Base-by-base conservation (phyloP, 768 basidiomycete genomes). In the Macrolepiota fuliginosa region DNA sequence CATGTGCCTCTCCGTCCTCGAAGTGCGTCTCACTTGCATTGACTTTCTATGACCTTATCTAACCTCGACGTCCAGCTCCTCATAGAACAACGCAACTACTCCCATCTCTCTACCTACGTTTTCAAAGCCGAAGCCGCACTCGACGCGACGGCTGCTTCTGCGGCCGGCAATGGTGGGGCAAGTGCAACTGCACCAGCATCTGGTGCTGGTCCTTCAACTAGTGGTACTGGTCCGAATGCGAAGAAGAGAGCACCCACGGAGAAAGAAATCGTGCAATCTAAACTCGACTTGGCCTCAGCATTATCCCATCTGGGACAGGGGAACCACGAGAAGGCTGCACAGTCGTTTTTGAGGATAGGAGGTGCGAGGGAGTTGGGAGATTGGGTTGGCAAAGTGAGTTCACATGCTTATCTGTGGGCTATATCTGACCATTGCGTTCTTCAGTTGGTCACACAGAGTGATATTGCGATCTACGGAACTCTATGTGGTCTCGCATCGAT, bases 91-190 rank as follows among this genome's bases (percentile, higher is more conserved):
- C 80, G 85, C 62, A 93, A 92, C 72, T 95, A 94, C 72, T 77
- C 90, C 2, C 92, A 94, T 68, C 83, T 97, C 37, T 82, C 90
- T 7, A 94, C 91, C n/a, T 96, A 97, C 70, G 87, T 97, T 29
- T 93, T 90, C 83, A 97, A 97, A 74, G 94, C 94, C n/a, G 95
- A 97, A 63, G 88, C 92, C 0, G 91, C 93, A 0, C 79, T 97
- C 25, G 94, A 96, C 42, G 84, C 86, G 2, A 73, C 83, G 1
- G 65, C 76, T 1, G 73, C 75, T 1, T 70, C 77, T 13, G 65
- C 72, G 10, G 64, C 73, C 17, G 25, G 19, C 12, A 51, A 51
- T 37, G 62, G 66, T 55, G 63, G 68, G 15, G 54, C 65, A 10
- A 40, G 63, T 15, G 32, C 66, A 24, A 69, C 67, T 54, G 63